Percentiles rank a stretch among this genome's conserved stretches.
Conservation (phyloP, 192 early-diverging fungal genomes). For the Linnemannia elongata region DNA sequence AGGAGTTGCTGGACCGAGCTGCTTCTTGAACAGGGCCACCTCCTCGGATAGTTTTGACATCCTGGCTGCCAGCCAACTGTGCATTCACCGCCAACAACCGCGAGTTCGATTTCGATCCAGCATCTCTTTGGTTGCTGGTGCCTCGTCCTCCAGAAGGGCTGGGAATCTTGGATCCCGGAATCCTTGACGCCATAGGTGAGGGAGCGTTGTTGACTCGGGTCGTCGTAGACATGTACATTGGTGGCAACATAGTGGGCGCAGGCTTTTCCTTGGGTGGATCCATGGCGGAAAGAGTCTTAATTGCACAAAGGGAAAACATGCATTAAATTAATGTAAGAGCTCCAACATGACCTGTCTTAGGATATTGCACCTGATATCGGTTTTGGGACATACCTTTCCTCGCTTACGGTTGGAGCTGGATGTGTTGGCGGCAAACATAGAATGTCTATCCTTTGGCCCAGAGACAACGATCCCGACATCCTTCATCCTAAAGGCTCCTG, state of each 20-base stretch:
- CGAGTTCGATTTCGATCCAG: constrained; percentile 13
- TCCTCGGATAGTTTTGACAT: constrained; percentile 50
- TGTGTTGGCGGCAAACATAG: constrained; percentile 13
- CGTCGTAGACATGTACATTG: constrained; percentile 59
- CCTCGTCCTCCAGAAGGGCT: constrained; percentile 39
- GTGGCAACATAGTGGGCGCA: constrained; percentile 50
- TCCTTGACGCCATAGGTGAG: constrained; percentile 28
- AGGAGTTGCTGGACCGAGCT: background rate
- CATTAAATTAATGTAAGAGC: background rate
- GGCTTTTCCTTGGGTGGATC: constrained; percentile 53
- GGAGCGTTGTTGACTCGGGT: constrained; percentile 28
- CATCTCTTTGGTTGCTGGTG: background rate
- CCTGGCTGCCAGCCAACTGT: constrained; percentile 4
- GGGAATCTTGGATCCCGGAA: constrained; percentile 44
- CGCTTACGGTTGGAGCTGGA: constrained; percentile 39
- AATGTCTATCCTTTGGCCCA: constrained; percentile 35
- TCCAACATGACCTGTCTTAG: background rate
- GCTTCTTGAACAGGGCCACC: constrained; percentile 12
- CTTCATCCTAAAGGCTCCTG: constrained; percentile 3
- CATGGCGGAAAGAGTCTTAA: constrained; percentile 44
- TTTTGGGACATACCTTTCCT: constrained; percentile 35
- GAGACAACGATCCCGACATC: background rate
- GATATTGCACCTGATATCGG: background rate
- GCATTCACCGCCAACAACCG: constrained; percentile 7
- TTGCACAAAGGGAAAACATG: background rate